Evolutionary conservation across 352 stramenopile genomes (phyloP).

Genomic region (Thraustochytrium sp.): DNA sequence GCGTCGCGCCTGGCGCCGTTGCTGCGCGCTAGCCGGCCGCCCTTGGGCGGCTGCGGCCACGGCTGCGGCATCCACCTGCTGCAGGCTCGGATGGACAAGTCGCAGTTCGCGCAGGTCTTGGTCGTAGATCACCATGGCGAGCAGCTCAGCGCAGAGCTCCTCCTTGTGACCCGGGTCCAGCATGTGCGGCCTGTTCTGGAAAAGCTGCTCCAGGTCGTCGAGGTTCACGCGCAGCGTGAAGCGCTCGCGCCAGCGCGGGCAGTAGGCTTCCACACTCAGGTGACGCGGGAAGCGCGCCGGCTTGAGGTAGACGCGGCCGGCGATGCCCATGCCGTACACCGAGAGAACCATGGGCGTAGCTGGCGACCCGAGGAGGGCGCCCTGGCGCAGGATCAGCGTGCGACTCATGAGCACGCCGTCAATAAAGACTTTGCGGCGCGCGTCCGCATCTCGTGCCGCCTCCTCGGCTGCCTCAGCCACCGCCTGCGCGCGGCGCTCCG

Average conservation of each 20-base stretch:
- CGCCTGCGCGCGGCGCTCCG: not conserved
- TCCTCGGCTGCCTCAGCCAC: not conserved
- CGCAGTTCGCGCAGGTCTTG: not conserved
- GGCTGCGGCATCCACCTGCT: too few relatives aligned
- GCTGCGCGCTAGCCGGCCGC: not conserved
- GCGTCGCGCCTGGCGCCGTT: not conserved
- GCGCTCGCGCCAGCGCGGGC: not conserved
- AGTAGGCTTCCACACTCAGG: conserved; percentile 19
- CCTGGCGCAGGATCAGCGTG: not conserved
- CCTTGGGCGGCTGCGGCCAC: too few relatives aligned
- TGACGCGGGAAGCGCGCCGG: not conserved
- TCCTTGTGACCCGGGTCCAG: conserved; percentile 12
- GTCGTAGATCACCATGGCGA: conserved; percentile 8
- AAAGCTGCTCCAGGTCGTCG: not conserved
- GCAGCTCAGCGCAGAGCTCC: not conserved
- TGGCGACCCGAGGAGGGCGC: not conserved
- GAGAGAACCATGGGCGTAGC: conserved; percentile 13
- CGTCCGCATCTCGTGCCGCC: not conserved
- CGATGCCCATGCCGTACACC: conserved; percentile 41
- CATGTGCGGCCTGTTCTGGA: not conserved
- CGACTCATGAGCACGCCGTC: conserved; percentile 18
- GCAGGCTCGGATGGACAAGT: not conserved
- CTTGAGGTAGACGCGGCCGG: conserved; percentile 9
- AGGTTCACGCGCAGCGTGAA: not conserved
- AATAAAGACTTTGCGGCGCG: not conserved